Evolutionary conservation across 345 rosid species (phyloP), one percentile per base, ranked within the genome.

Genomic region (Moricandia moricandioides): DNA sequence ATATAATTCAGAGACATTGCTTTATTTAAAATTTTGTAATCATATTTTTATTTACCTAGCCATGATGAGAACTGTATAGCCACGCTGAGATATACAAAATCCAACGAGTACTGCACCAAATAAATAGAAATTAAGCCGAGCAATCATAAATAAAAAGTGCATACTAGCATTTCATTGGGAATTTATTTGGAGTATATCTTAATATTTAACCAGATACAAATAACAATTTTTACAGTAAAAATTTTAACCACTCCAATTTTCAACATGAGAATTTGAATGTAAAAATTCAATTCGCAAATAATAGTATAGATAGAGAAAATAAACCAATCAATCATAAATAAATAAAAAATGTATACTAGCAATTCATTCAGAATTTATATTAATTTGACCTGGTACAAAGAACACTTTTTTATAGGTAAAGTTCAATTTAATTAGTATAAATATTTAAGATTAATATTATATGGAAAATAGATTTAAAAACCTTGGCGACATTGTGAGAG

Each of bases 401-500:
- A 70, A 59, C n/a, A 39, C n/a, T 0, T 17, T 17, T 35, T 62
- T 18, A 29, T 16, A 16, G 18, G 43, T 58, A 31, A 71, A 18
- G 1, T 27, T 30, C n/a, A n/a, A n/a, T n/a, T n/a, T n/a, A n/a
- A n/a, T 37, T 14, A 45, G 52, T 43, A 13, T 43, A 43, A 43
- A 13, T 16, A 43, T 43, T 3, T 43, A 43, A 43, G 16, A 43
- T 43, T 5, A 21, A 43, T 43, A 43, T 43, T 1, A 14, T 47
- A 47, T 6, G 0, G 17, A 39, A 69, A 57, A 10, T 8, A 9
- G 30, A 65, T 2, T 76, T 30, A 29, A 29, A 70, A 58, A 91
- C 99, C 98, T 89, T 92, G 29, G 94, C 99, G 52, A 95, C 98
- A 89, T 72, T 79, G 27, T 82, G 98, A 63, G 99, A 88, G 39